phyloP scores from a whole-genome alignment of 1,139 yeast species.

The Kurtzmaniella natalensis region DNA sequence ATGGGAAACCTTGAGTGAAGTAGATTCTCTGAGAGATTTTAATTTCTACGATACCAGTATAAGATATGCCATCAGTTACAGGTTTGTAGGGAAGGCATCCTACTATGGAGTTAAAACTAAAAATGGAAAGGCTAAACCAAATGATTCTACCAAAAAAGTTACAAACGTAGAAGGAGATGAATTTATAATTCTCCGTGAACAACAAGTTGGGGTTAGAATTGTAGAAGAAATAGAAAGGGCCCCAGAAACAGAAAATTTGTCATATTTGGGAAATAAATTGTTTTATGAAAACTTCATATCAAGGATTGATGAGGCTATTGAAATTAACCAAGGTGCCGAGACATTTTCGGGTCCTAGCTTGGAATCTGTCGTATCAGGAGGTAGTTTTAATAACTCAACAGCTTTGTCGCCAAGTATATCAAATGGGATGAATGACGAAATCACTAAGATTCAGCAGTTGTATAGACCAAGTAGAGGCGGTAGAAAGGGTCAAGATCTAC shows the following conservation, averaged over 20 bases:
- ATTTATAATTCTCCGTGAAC: conserved; percentile 36
- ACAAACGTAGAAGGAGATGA: conserved; percentile 34
- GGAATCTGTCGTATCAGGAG: conserved; percentile 1
- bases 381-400: conserved; percentile 7
- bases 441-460: conserved; percentile 18
- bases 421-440: conserved; percentile 7
- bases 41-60: conserved; percentile 28
- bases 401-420: background rate
- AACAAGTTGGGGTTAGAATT: conserved; percentile 25
- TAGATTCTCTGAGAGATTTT: conserved; percentile 18
- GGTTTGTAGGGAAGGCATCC: conserved; percentile 40
- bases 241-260: conserved; percentile 10
- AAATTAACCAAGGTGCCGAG: background rate
- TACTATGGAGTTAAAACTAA: conserved; percentile 11
- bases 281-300: conserved; percentile 25
- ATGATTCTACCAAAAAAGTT: conserved; percentile 20
- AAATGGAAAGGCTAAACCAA: conserved; percentile 11
- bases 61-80: conserved; percentile 34
- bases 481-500: background rate
- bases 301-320: conserved; percentile 20
- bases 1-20: background rate
- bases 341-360: background rate
- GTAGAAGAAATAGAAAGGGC: conserved; percentile 18
- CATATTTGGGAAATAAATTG: conserved; percentile 16
- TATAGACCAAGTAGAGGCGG: conserved; percentile 12